A percentile compares a stretch with the other conserved stretches of the same genome.
phyloP scores from a whole-genome alignment of 108 stramenopile genomes.

The Cylindrotheca fusiformis region DNA sequence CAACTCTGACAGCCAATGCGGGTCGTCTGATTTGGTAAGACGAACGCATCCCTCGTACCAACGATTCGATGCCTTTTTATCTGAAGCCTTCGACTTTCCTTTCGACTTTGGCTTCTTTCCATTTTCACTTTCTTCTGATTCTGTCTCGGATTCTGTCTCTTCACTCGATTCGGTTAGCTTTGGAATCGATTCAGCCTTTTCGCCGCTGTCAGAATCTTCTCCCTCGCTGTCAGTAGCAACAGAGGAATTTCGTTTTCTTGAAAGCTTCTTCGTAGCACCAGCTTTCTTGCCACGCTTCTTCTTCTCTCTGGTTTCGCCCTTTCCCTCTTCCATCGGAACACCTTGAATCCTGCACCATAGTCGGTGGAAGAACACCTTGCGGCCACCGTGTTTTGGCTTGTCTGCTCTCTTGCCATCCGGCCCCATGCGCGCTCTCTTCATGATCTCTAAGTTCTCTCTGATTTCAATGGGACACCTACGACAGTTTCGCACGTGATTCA shows the following conservation, averaged over 20 bases:
- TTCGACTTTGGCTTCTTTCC: conserved; percentile 22
- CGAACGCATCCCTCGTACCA: conserved; percentile 57
- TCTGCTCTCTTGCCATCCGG: conserved; percentile 64
- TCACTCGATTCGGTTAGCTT: conserved; percentile 31
- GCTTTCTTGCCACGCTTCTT: conserved; percentile 40
- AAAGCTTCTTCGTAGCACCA: conserved; percentile 17
- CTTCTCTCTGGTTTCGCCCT: conserved; percentile 32
- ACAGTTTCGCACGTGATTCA: conserved; percentile 88
- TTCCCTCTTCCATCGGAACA: conserved; percentile 50
- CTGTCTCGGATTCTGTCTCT: conserved; percentile 35
- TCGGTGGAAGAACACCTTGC: conserved; percentile 89
- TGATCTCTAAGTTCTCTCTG: conserved; percentile 76
- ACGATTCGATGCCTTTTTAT: conserved; percentile 34
- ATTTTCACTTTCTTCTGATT: conserved; percentile 28
- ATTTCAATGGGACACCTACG: conserved; percentile 80
- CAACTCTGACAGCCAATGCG: conserved; percentile 77
- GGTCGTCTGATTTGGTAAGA: conserved; percentile 73
- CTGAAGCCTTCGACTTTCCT: conserved; percentile 13
- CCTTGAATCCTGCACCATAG: conserved; percentile 87
- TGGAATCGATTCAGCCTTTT: conserved; percentile 29
- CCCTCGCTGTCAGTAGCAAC: conserved; percentile 23
- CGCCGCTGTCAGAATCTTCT: conserved; percentile 31
- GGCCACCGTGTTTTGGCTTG: conserved; percentile 85
- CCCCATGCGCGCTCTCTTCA: conserved; percentile 75
- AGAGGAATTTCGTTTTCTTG: conserved; percentile 14